Conservation (phyloP, 139 green algal genomes). For the Pleodorina starrii region DNA sequence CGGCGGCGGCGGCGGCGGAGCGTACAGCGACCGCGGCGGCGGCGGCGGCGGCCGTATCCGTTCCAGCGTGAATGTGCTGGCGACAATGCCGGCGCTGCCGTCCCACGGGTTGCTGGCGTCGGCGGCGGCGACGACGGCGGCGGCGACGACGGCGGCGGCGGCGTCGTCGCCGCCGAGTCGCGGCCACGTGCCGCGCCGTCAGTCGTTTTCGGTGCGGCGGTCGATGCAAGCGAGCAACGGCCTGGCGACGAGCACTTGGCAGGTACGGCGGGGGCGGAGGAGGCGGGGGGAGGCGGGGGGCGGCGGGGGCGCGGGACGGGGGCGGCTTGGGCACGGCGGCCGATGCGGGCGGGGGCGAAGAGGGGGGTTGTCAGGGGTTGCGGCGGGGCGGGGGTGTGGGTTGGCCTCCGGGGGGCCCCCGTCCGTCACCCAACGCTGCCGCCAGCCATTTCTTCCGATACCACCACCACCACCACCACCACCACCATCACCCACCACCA, state of each 20-base stretch:
- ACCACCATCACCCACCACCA: no score
- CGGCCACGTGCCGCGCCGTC: not conserved
- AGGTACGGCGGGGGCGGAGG: not conserved
- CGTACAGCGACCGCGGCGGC: not conserved
- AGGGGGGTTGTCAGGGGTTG: no score
- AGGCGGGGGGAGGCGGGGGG: no score
- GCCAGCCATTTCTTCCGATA: no score
- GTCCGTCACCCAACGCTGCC: no score
- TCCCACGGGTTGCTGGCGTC: not conserved
- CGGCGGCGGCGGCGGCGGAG: not conserved
- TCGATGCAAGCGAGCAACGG: not conserved
- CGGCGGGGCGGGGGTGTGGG: no score
- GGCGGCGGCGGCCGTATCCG: not conserved
- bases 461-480: no score
- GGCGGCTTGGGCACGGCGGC: no score
- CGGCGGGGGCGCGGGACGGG: no score
- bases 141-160: not conserved
- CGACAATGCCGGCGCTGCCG: not conserved
- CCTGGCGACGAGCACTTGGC: slow-evolving; percentile 2
- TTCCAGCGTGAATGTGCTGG: not conserved
- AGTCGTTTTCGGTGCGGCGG: not conserved
- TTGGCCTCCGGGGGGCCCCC: no score
- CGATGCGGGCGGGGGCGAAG: no score
- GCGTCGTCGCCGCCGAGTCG: not conserved
- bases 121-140: not conserved